These are phyloP conservation scores for Metarhizium robertsii DNA, from an alignment of 2,329 filamentous ascomycete genomes.

Conservation along the genomic window DNA sequence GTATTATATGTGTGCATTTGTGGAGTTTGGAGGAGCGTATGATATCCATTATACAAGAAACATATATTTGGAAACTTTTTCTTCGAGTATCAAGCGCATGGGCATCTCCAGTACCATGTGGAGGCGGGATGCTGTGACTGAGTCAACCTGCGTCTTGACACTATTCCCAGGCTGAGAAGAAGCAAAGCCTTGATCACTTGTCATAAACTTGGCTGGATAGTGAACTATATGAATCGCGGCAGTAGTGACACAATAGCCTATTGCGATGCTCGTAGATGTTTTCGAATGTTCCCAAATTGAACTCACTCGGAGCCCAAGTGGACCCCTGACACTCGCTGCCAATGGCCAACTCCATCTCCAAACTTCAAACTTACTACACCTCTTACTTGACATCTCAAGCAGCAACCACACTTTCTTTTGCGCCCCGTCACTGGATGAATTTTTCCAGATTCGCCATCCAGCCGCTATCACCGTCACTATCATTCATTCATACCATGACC, in stretches of 20 bases:
- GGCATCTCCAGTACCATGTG: neutral
- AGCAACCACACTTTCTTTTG: neutral
- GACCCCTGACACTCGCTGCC: neutral
- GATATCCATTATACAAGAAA: constrained; percentile 1
- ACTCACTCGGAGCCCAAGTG: neutral
- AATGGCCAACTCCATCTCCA: too few relatives aligned
- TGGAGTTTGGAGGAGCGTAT: constrained; percentile 2
- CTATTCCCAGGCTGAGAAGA: too few relatives aligned
- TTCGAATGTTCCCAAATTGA: too few relatives aligned
- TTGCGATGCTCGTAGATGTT: too few relatives aligned
- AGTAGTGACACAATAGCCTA: too few relatives aligned
- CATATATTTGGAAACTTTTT: neutral
- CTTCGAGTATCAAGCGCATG: neutral
- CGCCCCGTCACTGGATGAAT: neutral
- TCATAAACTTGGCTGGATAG: too few relatives aligned
- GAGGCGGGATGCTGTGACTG: too few relatives aligned
- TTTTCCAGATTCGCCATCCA: neutral
- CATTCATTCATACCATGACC: constrained; percentile 26
- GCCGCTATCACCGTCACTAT: neutral
- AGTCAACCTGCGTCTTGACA: too few relatives aligned
- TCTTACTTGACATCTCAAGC: too few relatives aligned
- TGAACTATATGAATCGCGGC: too few relatives aligned
- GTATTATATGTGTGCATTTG: neutral
- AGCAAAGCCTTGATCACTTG: too few relatives aligned
- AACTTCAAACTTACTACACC: neutral